phyloP scores from a whole-genome alignment of 179 eudicot species.

The Gypsophila paniculata region DNA sequence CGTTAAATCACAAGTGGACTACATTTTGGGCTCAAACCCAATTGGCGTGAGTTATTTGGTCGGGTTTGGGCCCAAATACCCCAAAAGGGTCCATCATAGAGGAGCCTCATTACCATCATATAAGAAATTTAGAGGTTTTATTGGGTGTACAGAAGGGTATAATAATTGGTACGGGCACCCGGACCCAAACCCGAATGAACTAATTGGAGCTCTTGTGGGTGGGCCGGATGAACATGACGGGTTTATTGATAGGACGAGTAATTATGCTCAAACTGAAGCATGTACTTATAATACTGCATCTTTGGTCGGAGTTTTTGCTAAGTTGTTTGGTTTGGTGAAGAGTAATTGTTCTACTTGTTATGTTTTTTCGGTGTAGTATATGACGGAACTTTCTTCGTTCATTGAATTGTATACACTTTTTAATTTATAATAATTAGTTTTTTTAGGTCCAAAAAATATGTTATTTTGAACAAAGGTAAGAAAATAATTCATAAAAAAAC shows the following conservation, averaged over 20 bases:
- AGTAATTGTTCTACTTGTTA: no score
- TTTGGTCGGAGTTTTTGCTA: conserved; percentile 72
- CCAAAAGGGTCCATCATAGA: conserved; percentile 72
- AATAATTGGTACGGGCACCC: conserved; percentile 50
- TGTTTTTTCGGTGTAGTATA: no score
- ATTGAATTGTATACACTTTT: no score
- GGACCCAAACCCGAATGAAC: conserved; percentile 55
- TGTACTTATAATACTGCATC: conserved; percentile 79
- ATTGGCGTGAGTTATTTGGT: conserved; percentile 65
- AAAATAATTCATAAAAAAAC: no score
- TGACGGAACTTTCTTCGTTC: no score
- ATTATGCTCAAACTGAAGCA: conserved; percentile 74
- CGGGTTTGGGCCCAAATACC: conserved; percentile 55
- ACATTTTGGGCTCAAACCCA: conserved; percentile 73
- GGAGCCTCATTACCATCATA: conserved; percentile 66
- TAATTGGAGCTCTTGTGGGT: conserved; percentile 74
- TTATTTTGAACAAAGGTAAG: no score
- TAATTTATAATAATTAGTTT: no score
- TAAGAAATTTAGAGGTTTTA: conserved; percentile 51
- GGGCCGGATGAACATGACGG: conserved; percentile 63
- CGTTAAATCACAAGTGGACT: conserved; percentile 63
- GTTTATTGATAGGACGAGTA: conserved; percentile 51
- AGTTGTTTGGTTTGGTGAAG: no score
- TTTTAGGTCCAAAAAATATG: no score
- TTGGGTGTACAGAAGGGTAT: conserved; percentile 79